Evolutionary conservation across 73 alveolate genomes (phyloP), one percentile per base, ranked within the genome.

Genomic region (Stentor coeruleus): DNA sequence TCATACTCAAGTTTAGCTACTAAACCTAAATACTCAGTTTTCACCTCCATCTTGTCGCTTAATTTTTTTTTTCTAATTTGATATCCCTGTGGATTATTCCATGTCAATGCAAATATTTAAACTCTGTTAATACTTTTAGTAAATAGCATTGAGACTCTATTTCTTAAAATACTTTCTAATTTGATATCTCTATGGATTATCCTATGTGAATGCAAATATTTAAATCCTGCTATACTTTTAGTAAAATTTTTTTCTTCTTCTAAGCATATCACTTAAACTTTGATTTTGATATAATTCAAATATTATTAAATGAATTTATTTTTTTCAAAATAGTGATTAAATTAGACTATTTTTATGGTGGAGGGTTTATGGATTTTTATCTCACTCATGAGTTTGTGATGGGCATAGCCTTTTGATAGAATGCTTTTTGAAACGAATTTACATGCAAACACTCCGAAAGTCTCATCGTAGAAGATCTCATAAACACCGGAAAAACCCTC

Each of bases 51-150:
- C 81, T 91, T 92, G 66, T 90, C 39, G 20, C 66, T 49, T 11
- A 49, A 49, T 95, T 95, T 57, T 95, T 91, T 85, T 97, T 97
- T 74, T 93, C 89, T 73, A 98, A 90, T 89, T 97, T 97, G 31
- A 97, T 97, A 82, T 97, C 99, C 81, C 99, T 86, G 79, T 97
- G 99, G 31, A 97, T 97, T n/a, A 95, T 94, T 74, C 91, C 87
- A 80, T 92, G 93, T 31, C 86, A 86, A 86, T 97, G 99, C 39
- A 49, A 20, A 49, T 49, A 49, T 49, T 49, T 49, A 49, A 49
- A 11, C 6, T 20, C 66, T 20, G 66, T 49, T 20, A 49, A 49
- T 11, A 49, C 20, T 20, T 49, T 6, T 11, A 6, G 6, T 49
- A 49, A 49, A 49, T 49, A 49, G 20, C 66, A 49, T 49, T 49